phyloP scores from a whole-genome alignment of 1,284 basidiomycete genomes.

The Leccinum ponderosum region DNA sequence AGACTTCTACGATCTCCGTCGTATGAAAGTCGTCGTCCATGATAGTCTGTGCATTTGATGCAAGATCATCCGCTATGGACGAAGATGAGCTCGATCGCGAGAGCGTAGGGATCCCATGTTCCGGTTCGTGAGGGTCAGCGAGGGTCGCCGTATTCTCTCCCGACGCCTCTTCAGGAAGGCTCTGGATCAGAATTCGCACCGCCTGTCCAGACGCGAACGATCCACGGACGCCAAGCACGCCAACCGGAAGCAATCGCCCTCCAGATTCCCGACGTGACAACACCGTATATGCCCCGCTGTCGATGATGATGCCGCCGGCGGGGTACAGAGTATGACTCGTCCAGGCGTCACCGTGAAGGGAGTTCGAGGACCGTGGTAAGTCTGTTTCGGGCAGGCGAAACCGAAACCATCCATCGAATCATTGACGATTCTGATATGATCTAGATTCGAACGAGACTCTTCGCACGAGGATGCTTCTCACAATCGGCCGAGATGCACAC shows the following conservation, averaged over 20 bases:
- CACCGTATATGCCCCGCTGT: slow-evolving; percentile 86
- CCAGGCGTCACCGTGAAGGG: slow-evolving; percentile 39
- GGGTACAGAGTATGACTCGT: slow-evolving; percentile 91
- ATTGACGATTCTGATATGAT: neutral
- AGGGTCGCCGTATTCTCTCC: slow-evolving; percentile 19
- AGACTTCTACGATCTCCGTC: slow-evolving; percentile 29
- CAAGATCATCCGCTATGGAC: slow-evolving; percentile 37
- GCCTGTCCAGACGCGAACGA: slow-evolving; percentile 94
- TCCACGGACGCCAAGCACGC: slow-evolving; percentile 86
- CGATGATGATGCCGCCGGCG: slow-evolving; percentile 86
- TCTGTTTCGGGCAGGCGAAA: neutral
- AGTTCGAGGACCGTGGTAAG: no score
- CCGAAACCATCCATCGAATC: neutral
- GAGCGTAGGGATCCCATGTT: slow-evolving; percentile 38
- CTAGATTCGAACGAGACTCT: neutral
- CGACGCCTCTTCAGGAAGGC: slow-evolving; percentile 29
- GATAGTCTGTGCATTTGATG: slow-evolving; percentile 21
- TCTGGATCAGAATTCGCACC: slow-evolving; percentile 77
- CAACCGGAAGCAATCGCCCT: slow-evolving; percentile 87
- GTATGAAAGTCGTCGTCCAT: slow-evolving; percentile 32
- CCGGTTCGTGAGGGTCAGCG: slow-evolving; percentile 25
- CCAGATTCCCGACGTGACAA: slow-evolving; percentile 85
- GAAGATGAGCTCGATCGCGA: slow-evolving; percentile 39
- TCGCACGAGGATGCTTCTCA: neutral
- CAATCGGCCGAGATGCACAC: neutral